These are phyloP conservation scores for Mycotypha africana DNA, from an alignment of 371 early-diverging fungal genomes.

Conservation along the genomic window DNA sequence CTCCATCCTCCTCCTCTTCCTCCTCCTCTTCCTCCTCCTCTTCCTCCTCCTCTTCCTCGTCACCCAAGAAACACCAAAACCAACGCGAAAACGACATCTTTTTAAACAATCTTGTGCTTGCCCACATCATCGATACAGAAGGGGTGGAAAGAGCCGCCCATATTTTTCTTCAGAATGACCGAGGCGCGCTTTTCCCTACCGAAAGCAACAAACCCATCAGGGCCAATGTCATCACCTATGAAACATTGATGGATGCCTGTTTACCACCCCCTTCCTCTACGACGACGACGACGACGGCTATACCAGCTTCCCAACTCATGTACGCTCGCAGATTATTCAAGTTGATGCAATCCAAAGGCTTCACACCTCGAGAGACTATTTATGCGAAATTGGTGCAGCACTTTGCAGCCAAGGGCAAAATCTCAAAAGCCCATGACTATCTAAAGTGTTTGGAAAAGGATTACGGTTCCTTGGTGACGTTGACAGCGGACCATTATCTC, in stretches of 20 bases:
- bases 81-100: no score
- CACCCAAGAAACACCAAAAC: no score
- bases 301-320: no score
- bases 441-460: conserved; percentile 25
- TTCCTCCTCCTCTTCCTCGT: no score
- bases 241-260: conserved; percentile 24
- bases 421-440: conserved; percentile 21
- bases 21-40: no score
- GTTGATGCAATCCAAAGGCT: conserved; percentile 24
- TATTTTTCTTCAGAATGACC: conserved; percentile 16
- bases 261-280: conserved; percentile 1
- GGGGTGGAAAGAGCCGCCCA: conserved; percentile 4
- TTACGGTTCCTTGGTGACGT: conserved; percentile 3
- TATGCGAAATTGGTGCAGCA: conserved; percentile 23
- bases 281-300: no score
- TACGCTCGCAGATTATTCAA: conserved; percentile 18
- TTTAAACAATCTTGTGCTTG: conserved; percentile 32
- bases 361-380: conserved; percentile 11
- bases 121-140: conserved; percentile 5
- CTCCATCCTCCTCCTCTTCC: no score
- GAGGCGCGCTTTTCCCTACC: conserved; percentile 12
- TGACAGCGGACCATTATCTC: conserved; percentile 21
- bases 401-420: conserved; percentile 19
- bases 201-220: conserved; percentile 6
- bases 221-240: conserved; percentile 25